Conservation (phyloP, 441 rosid genomes). For the Adansonia rubrostipa region DNA sequence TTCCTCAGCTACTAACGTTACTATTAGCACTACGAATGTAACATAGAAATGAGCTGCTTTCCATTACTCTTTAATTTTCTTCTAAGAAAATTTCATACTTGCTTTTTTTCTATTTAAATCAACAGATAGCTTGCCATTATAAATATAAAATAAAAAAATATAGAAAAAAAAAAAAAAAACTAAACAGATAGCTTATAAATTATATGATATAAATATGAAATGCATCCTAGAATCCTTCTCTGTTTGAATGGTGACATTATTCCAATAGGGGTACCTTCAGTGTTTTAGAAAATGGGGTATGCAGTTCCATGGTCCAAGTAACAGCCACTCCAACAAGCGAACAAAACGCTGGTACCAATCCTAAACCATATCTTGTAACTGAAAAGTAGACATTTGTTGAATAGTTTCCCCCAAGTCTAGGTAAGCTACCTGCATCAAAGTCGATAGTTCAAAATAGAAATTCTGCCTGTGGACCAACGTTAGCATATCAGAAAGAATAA, state of each 20-base stretch:
- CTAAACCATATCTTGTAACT: conserved; percentile 86
- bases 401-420: conserved; percentile 40
- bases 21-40: too few species aligned
- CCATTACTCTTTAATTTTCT: too few species aligned
- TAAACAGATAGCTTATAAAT: neutral
- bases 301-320: conserved; percentile 77
- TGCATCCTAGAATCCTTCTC: neutral
- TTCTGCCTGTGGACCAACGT: neutral
- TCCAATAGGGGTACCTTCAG: conserved; percentile 65
- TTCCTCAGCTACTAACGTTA: too few species aligned
- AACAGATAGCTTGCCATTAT: neutral
- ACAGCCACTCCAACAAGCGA: conserved; percentile 68
- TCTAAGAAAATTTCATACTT: neutral
- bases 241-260: conserved; percentile 29
- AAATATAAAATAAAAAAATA: neutral
- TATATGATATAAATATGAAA: neutral
- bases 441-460: conserved; percentile 12
- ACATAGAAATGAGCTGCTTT: neutral
- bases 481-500: neutral
- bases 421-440: conserved; percentile 53
- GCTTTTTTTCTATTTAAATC: neutral
- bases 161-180: too few species aligned
- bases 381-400: conserved; percentile 40
- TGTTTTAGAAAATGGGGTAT: conserved; percentile 46
- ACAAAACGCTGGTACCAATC: conserved; percentile 86